Percentiles rank a stretch among this genome's conserved stretches.
These are phyloP conservation scores for Sorghum bicolor DNA, from an alignment of 176 grass and related monocot genomes.

Conservation along the genomic window DNA sequence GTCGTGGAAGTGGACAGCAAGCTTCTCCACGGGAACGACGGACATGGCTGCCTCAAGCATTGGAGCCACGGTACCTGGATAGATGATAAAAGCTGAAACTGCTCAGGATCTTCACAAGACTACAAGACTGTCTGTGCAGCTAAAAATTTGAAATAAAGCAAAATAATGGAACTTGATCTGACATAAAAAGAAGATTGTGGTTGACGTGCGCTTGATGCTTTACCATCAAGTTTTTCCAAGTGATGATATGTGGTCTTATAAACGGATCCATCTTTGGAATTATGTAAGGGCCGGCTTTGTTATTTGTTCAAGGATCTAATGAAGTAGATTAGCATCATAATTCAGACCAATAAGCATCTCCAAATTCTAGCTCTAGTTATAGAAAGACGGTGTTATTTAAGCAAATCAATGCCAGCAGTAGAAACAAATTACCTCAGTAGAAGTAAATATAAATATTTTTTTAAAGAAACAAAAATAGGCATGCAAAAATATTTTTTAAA, in stretches of 20 bases:
- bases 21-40: slow-evolving; percentile 69
- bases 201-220: not conserved
- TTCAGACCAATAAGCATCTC: not conserved
- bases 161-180: not conserved
- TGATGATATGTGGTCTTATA: not conserved
- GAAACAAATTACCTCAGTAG: not conserved
- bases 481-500: not conserved
- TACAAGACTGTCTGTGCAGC: not conserved
- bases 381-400: not conserved
- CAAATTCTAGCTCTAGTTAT: not conserved
- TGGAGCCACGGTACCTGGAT: slow-evolving; percentile 58
- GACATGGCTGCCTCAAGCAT: slow-evolving; percentile 85
- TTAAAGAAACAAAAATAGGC: not conserved
- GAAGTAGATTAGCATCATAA: not conserved
- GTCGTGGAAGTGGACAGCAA: slow-evolving; percentile 97
- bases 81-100: not conserved
- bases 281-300: not conserved
- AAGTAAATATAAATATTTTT: not conserved
- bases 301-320: not conserved
- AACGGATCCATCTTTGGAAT: not conserved
- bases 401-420: not conserved
- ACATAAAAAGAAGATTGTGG: not conserved
- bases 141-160: not conserved
- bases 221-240: not conserved
- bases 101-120: not conserved